These are phyloP conservation scores for Cruciata laevipes DNA, from an alignment of 257 asterid genomes.

Conservation along the genomic window DNA sequence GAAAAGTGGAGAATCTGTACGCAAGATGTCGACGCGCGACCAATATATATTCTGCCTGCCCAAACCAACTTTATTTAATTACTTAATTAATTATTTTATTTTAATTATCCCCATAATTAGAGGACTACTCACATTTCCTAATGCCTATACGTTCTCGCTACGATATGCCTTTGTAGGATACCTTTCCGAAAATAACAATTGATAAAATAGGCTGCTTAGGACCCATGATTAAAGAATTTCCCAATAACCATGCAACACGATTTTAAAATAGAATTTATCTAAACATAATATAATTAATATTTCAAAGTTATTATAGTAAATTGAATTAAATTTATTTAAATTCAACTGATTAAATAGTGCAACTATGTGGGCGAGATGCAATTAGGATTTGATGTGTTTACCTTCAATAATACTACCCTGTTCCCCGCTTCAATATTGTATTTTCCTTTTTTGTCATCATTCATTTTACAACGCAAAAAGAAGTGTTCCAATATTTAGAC, in stretches of 20 bases:
- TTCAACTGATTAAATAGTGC: too few species aligned
- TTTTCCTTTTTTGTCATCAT: not conserved
- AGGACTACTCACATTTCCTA: not conserved
- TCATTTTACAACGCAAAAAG: too few species aligned
- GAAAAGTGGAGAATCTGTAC: slow-evolving; percentile 4
- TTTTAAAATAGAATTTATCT: too few species aligned
- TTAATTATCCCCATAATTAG: not conserved
- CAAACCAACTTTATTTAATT: not conserved
- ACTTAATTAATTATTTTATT: not conserved
- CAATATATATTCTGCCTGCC: not conserved
- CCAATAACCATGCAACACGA: too few species aligned
- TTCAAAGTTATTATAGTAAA: too few species aligned
- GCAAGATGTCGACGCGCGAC: not conserved
- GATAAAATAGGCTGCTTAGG: not conserved
- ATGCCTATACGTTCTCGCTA: not conserved
- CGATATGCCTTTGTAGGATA: not conserved
- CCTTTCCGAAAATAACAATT: not conserved
- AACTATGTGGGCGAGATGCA: not conserved
- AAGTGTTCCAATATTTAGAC: not conserved
- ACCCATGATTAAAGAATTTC: not conserved
- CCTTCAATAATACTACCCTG: not conserved
- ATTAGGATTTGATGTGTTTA: not conserved
- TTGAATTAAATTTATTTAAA: too few species aligned
- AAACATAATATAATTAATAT: too few species aligned
- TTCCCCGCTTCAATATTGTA: too few species aligned